Evolutionary conservation across 805 yeast species (phyloP).

Genomic region (Teunomyces stri): DNA sequence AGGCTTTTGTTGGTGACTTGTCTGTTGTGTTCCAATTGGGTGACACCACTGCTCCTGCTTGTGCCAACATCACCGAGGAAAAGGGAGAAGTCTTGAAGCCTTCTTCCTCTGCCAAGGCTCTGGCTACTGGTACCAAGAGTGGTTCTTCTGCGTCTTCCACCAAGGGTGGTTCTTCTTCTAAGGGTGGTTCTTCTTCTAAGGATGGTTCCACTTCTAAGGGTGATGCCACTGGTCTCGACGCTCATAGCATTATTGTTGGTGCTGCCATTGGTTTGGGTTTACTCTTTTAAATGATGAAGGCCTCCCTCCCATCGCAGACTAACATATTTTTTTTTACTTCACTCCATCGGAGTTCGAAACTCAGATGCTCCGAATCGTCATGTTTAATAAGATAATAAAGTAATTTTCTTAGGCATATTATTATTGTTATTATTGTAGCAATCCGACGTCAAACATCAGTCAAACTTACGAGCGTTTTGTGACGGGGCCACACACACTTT

Average conservation of each 20-base stretch:
- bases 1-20: conserved; percentile 25
- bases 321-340: background rate
- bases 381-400: background rate
- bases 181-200: conserved; percentile 5
- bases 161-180: conserved; percentile 5
- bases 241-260: conserved; percentile 6
- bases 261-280: conserved; percentile 9
- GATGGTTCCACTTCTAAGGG: background rate
- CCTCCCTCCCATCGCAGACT: background rate
- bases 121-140: conserved; percentile 5
- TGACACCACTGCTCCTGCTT: conserved; percentile 33
- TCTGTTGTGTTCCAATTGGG: conserved; percentile 36
- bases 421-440: no score
- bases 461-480: no score
- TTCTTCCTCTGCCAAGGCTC: conserved; percentile 3
- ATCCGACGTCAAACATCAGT: no score
- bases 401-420: background rate
- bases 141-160: conserved; percentile 4
- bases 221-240: conserved; percentile 3
- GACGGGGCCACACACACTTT: no score
- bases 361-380: background rate
- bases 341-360: background rate
- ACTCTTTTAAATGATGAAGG: conserved; percentile 9
- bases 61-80: conserved; percentile 35
- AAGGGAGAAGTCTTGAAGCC: background rate